Percentiles rank a stretch among this genome's conserved stretches.
Conservation (phyloP, 1,284 basidiomycete species). For the Melampsora medusae region DNA sequence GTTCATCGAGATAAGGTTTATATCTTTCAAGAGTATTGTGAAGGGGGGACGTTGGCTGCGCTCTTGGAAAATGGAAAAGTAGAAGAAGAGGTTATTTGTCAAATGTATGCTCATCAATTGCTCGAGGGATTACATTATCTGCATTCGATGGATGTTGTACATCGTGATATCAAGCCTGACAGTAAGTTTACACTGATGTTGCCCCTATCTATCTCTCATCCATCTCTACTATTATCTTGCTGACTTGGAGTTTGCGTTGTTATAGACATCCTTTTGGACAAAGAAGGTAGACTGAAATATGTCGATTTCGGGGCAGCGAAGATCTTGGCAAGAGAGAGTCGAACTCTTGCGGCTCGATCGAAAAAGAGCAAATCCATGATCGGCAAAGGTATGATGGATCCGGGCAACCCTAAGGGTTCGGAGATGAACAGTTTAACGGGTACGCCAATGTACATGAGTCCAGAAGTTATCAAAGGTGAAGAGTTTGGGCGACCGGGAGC, state of each 20-base stretch:
- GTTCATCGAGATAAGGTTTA: slow-evolving; percentile 98
- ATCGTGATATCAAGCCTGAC: slow-evolving; percentile 98
- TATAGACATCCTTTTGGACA: slow-evolving; percentile 85
- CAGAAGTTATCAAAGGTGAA: slow-evolving; percentile 87
- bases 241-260: neutral
- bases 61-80: slow-evolving; percentile 90
- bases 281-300: slow-evolving; percentile 90
- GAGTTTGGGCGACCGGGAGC: slow-evolving; percentile 76
- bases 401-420: slow-evolving; percentile 8
- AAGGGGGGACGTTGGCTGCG: slow-evolving; percentile 87
- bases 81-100: slow-evolving; percentile 93
- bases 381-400: slow-evolving; percentile 51
- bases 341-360: slow-evolving; percentile 71
- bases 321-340: slow-evolving; percentile 88
- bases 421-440: slow-evolving; percentile 71
- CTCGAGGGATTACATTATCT: slow-evolving; percentile 89
- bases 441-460: slow-evolving; percentile 99
- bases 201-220: neutral
- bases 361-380: slow-evolving; percentile 7
- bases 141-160: slow-evolving; percentile 86
- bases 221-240: neutral
- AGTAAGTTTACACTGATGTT: slow-evolving; percentile 64
- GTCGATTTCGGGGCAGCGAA: slow-evolving; percentile 99
- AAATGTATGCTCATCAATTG: slow-evolving; percentile 96
- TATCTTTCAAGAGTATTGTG: slow-evolving; percentile 98